A percentile compares a stretch with the other conserved stretches of the same genome.
These are phyloP conservation scores for Aegilops longissima DNA, from an alignment of 176 grass and related monocot genomes.

Conservation along the genomic window DNA sequence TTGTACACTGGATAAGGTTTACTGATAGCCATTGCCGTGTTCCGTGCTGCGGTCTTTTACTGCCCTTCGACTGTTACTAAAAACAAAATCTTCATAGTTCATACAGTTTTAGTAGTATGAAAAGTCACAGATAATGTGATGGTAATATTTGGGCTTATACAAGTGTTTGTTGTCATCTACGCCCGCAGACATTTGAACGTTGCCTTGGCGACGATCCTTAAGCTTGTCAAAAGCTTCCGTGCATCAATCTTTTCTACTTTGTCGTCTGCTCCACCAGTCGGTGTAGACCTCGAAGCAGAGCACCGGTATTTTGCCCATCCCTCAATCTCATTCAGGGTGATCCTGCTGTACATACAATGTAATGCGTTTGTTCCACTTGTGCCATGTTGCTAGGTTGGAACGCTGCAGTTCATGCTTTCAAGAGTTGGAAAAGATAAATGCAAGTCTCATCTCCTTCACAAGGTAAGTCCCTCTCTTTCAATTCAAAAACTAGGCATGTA, in stretches of 20 bases:
- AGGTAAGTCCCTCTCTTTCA: constrained; percentile 28
- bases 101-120: not conserved
- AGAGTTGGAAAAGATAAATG: constrained; percentile 57
- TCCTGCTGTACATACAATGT: constrained; percentile 11
- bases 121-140: not conserved
- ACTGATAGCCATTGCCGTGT: not conserved
- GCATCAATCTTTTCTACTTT: constrained; percentile 57
- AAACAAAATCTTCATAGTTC: not conserved
- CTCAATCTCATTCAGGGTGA: constrained; percentile 1
- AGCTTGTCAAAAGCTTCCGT: constrained; percentile 58
- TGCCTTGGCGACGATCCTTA: constrained; percentile 56
- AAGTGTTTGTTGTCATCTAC: not conserved
- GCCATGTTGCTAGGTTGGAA: constrained; percentile 48
- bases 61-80: not conserved
- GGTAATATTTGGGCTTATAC: not conserved
- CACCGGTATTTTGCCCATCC: constrained; percentile 42
- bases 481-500: not conserved
- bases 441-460: constrained; percentile 36
- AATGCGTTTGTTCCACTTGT: constrained; percentile 19
- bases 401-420: constrained; percentile 54
- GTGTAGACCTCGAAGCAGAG: constrained; percentile 64
- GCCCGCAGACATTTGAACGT: constrained; percentile 50
- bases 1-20: constrained; percentile 11
- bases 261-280: constrained; percentile 39
- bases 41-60: not conserved